phyloP scores from a whole-genome alignment of 176 grass and related monocot genomes.

The Rhipidocladum racemiflorum region DNA sequence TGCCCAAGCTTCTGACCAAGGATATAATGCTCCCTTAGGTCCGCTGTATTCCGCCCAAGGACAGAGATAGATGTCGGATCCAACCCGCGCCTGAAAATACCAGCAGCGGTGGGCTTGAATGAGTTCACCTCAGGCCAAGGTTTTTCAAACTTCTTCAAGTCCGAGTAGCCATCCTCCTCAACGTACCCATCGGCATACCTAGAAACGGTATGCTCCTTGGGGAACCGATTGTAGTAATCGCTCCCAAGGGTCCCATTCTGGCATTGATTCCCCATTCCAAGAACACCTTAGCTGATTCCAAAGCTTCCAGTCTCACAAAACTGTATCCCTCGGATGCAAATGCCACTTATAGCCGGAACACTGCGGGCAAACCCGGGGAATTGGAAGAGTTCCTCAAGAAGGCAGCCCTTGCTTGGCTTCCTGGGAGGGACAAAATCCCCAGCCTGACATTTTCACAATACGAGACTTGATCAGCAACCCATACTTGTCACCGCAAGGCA shows the following conservation, averaged over 20 bases:
- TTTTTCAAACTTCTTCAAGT: conserved; percentile 42
- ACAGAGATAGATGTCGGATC: conserved; percentile 48
- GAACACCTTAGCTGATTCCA: background rate
- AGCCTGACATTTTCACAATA: conserved; percentile 30
- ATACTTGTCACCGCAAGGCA: conserved; percentile 26
- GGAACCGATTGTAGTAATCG: conserved; percentile 42
- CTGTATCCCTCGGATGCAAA: background rate
- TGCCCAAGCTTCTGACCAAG: conserved; percentile 78
- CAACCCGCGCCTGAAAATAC: conserved; percentile 43
- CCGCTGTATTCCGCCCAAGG: conserved; percentile 61
- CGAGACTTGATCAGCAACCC: conserved; percentile 37
- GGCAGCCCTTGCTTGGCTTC: conserved; percentile 8
- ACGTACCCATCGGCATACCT: conserved; percentile 36
- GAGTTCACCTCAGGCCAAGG: conserved; percentile 43
- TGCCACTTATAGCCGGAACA: background rate
- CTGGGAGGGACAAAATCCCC: conserved; percentile 1
- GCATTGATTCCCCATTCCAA: conserved; percentile 51
- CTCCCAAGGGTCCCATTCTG: conserved; percentile 55
- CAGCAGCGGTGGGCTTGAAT: conserved; percentile 44
- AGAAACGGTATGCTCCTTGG: conserved; percentile 5
- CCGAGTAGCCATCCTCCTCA: conserved; percentile 33
- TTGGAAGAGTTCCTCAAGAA: background rate
- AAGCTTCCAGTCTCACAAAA: conserved; percentile 38
- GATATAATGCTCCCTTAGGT: conserved; percentile 67
- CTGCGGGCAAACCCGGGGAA: background rate